These are phyloP conservation scores for Bassia scoparia DNA, from an alignment of 148 eudicot species.

Conservation along the genomic window DNA sequence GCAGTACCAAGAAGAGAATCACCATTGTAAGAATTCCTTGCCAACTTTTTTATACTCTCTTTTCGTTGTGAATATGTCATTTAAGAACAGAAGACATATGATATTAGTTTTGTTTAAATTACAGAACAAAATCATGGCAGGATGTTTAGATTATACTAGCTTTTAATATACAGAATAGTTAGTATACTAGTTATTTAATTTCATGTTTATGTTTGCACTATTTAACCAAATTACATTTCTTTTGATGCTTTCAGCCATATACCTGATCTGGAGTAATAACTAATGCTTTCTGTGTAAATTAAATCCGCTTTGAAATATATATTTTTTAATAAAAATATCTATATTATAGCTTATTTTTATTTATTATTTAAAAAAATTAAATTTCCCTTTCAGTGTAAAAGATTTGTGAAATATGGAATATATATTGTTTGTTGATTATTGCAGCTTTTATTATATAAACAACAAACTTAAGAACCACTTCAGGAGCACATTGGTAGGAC, in stretches of 20 bases:
- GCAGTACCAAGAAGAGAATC: conserved; percentile 14
- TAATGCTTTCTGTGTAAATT: not conserved
- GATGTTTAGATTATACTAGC: no score
- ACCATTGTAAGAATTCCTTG: conserved; percentile 21
- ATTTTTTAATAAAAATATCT: not conserved
- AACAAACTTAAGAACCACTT: conserved; percentile 5
- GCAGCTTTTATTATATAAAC: conserved; percentile 6
- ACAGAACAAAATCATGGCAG: no score
- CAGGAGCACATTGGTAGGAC: conserved; percentile 4
- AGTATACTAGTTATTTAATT: not conserved
- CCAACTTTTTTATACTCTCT: not conserved
- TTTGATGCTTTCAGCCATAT: conserved; percentile 23
- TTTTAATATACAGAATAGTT: not conserved
- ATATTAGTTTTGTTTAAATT: no score
- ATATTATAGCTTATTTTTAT: not conserved
- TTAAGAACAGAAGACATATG: not conserved
- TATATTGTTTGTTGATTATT: conserved; percentile 19
- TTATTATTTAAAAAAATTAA: not conserved
- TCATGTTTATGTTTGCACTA: conserved; percentile 1
- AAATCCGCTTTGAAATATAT: no score
- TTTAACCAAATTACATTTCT: conserved; percentile 4
- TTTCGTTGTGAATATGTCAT: not conserved
- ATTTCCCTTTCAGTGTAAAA: not conserved
- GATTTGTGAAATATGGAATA: not conserved
- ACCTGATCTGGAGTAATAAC: conserved; percentile 21